These are phyloP conservation scores for Candolleomyces eurysporus DNA, from an alignment of 768 basidiomycete species.

Conservation along the genomic window DNA sequence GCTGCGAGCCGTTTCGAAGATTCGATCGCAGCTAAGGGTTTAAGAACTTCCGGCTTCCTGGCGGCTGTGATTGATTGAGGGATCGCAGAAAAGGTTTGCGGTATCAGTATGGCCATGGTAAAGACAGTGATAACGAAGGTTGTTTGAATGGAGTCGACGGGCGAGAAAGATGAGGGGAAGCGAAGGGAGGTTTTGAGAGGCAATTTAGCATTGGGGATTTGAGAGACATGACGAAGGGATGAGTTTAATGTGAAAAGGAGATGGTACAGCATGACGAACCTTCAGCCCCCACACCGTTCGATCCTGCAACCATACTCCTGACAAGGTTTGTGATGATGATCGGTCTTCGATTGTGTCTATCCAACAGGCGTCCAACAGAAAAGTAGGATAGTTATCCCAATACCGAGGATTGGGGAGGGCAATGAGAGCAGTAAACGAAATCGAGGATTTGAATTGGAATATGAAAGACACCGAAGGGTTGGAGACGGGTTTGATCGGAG, in stretches of 20 bases:
- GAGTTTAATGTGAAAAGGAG: not conserved
- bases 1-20: slow-evolving; percentile 88
- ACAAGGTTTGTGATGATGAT: too few species aligned
- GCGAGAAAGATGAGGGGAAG: not conserved
- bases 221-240: not conserved
- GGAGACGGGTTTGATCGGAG: not conserved
- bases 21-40: slow-evolving; percentile 55
- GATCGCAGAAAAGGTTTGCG: not conserved
- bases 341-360: too few species aligned
- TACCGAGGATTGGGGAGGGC: too few species aligned
- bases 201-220: not conserved
- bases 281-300: not conserved
- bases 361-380: too few species aligned
- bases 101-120: not conserved
- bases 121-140: not conserved
- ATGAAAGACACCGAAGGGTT: too few species aligned
- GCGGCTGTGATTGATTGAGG: not conserved
- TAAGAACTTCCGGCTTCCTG: not conserved
- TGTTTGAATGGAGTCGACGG: not conserved
- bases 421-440: too few species aligned
- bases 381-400: too few species aligned
- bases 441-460: too few species aligned
- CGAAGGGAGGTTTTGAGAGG: not conserved
- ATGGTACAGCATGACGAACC: not conserved
- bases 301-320: too few species aligned